A percentile compares a stretch with the other conserved stretches of the same genome.
These are phyloP conservation scores for Climacium dendroides DNA, from an alignment of 225 moss, liverwort and hornwort species.

Conservation along the genomic window DNA sequence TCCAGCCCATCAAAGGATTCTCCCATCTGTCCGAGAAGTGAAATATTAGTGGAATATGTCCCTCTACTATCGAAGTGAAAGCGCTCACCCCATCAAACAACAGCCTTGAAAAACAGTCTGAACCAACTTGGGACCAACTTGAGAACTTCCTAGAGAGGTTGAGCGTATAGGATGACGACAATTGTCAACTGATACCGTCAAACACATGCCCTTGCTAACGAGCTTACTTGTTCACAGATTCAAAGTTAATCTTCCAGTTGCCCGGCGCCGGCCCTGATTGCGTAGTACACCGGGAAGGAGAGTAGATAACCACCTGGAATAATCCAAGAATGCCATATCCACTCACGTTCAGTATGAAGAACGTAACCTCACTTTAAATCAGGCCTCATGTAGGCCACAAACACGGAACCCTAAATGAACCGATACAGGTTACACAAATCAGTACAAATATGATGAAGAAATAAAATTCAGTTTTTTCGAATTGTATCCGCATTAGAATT, in stretches of 20 bases:
- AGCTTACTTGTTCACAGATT: constrained; percentile 87
- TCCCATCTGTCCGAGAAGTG: constrained; percentile 62
- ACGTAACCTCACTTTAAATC: background rate
- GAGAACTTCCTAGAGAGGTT: background rate
- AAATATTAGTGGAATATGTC: background rate
- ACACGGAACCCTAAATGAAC: background rate
- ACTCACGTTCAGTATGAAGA: background rate
- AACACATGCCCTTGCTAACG: background rate
- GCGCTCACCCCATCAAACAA: background rate
- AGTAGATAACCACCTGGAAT: constrained; percentile 72
- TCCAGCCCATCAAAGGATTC: constrained; percentile 99
- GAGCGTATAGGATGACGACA: background rate
- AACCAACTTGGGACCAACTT: background rate
- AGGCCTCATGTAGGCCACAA: background rate
- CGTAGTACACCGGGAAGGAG: constrained; percentile 68
- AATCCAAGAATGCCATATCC: background rate
- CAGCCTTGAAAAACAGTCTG: background rate
- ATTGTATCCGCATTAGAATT: background rate
- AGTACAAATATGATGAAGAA: background rate
- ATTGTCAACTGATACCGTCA: background rate
- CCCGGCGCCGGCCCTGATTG: constrained; percentile 57
- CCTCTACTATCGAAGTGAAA: background rate
- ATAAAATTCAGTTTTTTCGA: background rate
- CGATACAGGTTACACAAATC: background rate
- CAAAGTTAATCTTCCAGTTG: constrained; percentile 76